These are phyloP conservation scores for Cadophora gregata DNA, from an alignment of 2,329 filamentous ascomycete species.

Conservation along the genomic window DNA sequence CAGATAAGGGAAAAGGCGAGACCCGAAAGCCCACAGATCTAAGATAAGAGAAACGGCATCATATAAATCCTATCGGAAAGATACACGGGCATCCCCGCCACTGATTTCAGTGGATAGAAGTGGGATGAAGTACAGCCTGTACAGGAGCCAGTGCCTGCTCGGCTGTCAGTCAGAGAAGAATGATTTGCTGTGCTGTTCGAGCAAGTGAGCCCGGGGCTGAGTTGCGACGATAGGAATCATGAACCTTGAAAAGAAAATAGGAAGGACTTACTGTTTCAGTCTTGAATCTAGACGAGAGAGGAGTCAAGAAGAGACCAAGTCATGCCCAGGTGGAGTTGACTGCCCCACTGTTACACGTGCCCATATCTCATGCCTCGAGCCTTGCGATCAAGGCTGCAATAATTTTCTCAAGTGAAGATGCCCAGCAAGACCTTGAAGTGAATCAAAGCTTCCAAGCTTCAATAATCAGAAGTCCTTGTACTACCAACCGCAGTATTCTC, in stretches of 20 bases:
- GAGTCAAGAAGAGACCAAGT: no score
- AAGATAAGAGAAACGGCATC: conserved; percentile 6
- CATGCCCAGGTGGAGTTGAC: no score
- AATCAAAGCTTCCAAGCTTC: background rate
- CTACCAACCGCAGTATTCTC: background rate
- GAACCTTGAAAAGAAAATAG: no score
- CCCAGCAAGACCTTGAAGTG: conserved; percentile 7
- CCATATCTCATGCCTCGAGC: background rate
- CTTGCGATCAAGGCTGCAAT: conserved; percentile 24
- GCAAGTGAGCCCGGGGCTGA: no score
- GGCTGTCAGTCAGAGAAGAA: no score
- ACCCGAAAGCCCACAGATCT: background rate
- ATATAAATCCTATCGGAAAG: background rate
- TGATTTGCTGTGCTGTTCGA: no score
- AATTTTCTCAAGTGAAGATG: background rate
- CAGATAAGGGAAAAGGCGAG: background rate
- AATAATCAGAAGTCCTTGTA: background rate
- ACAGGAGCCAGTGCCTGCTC: background rate
- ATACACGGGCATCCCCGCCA: background rate
- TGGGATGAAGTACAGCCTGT: background rate
- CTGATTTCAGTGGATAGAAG: background rate
- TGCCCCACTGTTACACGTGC: conserved; percentile 6
- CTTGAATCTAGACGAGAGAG: no score
- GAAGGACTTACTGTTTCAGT: no score
- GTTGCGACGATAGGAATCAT: no score